Evolutionary conservation across 108 stramenopile genomes (phyloP).

Genomic region (Discostella stelligeroides): DNA sequence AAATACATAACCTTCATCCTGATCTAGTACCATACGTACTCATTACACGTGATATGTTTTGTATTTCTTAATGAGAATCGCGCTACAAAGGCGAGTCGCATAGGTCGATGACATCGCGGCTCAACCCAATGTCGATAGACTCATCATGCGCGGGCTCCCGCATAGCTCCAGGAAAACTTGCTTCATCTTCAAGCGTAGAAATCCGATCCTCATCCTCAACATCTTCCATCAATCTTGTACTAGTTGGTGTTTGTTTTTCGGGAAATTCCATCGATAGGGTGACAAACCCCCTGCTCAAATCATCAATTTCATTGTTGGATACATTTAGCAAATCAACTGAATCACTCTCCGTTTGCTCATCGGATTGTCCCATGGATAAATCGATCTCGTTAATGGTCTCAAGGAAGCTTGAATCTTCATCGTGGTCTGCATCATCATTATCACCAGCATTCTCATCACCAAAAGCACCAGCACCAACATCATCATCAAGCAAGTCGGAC

Average conservation of each 20-base stretch:
- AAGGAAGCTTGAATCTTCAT: not conserved
- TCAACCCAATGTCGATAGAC: not conserved
- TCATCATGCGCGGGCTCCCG: not conserved
- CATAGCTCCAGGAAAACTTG: too few species aligned
- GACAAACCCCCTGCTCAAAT: not conserved
- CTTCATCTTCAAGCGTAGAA: not conserved
- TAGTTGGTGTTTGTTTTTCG: not conserved
- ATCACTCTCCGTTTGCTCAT: not conserved
- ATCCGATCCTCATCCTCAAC: not conserved
- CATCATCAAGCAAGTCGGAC: slow-evolving; percentile 11
- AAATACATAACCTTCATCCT: too few species aligned
- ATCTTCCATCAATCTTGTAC: too few species aligned
- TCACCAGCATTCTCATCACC: too few species aligned
- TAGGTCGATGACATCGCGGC: not conserved
- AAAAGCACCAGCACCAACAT: too few species aligned
- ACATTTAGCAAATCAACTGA: not conserved
- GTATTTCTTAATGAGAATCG: too few species aligned
- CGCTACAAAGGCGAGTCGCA: slow-evolving; percentile 18
- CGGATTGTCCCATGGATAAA: slow-evolving; percentile 2
- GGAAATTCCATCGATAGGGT: not conserved
- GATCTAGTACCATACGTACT: too few species aligned
- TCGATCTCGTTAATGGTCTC: slow-evolving; percentile 4
- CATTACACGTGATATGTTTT: too few species aligned
- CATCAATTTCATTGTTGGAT: not conserved
- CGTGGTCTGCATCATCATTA: too few species aligned